Base-by-base conservation (phyloP, 1,284 basidiomycete species). In the Melanopsichium pennsylvanicum region DNA sequence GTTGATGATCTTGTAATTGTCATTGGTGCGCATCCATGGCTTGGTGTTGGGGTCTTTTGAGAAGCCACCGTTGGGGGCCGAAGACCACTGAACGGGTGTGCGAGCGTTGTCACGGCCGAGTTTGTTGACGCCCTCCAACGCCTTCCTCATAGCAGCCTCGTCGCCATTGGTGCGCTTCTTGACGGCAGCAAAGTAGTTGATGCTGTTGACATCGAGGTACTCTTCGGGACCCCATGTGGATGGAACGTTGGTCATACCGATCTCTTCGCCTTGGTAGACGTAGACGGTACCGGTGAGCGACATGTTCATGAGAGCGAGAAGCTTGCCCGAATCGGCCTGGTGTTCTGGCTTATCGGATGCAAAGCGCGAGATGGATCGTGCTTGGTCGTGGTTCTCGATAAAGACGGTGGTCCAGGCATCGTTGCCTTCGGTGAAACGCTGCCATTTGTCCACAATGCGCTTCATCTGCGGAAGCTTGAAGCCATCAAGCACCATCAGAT, bases 1-100 rank as follows among this genome's bases (percentile, higher is more conserved):
- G 74, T 91, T 91, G 85, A 88, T 89, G 3, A 80, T 71, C 15
- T 57, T 63, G 73, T 87, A 88, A 70, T 90, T 88, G 36, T 89
- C 88, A 70, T 89, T 88, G 9, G 89, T 86, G 12, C 87, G 83
- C 88, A 91, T 91, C 90, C 89, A 91, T 0, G 89, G 88, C 12
- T 81, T 84, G 3, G 57, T 70, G 22, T 57, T 68, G 16, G 56
- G 55, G n/a, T 85, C 86, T 0, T 84, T 84, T 4, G 86, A 86
- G 80, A 90, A 91, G 0, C 90, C 89, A 0, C 84, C 88, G 52
- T 90, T 83, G 5, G 81, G 37, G 1, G 82, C 82, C 4, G 82
- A 70, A 52, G 87, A 84, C 89, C 90, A 91, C 82, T 88, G 87
- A 82, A 89, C 85, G 2, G 88, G 88, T 2, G 86, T 85, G 0